A percentile compares a stretch with the other conserved stretches of the same genome.
Evolutionary conservation across 2,329 filamentous ascomycete genomes (phyloP).

Genomic region (Parasarocladium wereldwijsianum): DNA sequence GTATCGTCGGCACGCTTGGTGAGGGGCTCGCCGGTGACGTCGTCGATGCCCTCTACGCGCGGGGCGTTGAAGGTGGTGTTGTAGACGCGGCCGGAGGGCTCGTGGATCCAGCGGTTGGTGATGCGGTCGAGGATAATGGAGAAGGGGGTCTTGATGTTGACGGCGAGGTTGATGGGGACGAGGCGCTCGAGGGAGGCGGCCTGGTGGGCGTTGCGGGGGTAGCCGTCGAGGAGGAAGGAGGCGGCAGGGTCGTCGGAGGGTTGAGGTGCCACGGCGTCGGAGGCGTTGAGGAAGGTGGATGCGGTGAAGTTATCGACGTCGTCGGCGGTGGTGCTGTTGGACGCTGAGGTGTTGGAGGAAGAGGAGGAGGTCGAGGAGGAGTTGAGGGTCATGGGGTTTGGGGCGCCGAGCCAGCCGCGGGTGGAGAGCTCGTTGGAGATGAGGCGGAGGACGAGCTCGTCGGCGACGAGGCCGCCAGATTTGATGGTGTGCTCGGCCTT

Average conservation of each 20-base stretch:
- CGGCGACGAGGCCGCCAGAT: slow-evolving; percentile 76
- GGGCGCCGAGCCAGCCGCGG: slow-evolving; percentile 64
- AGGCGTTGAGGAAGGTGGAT: slow-evolving; percentile 21
- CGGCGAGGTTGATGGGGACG: slow-evolving; percentile 88
- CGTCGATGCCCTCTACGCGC: slow-evolving; percentile 65
- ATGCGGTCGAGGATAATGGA: slow-evolving; percentile 83
- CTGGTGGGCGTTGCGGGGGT: slow-evolving; percentile 76
- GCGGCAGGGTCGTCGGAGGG: slow-evolving; percentile 58
- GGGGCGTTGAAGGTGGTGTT: slow-evolving; percentile 89
- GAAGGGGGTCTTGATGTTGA: slow-evolving; percentile 73
- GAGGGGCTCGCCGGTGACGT: slow-evolving; percentile 77
- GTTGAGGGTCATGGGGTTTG: slow-evolving; percentile 37
- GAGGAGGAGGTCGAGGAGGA: slow-evolving; percentile 23
- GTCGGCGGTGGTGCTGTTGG: not conserved
- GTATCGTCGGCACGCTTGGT: slow-evolving; percentile 75
- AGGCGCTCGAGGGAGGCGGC: slow-evolving; percentile 63
- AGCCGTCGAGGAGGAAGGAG: slow-evolving; percentile 92
- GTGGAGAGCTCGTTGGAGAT: slow-evolving; percentile 80
- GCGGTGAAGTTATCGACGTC: slow-evolving; percentile 15
- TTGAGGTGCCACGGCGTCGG: slow-evolving; percentile 21
- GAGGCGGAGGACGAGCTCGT: slow-evolving; percentile 79
- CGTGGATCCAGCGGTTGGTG: slow-evolving; percentile 84
- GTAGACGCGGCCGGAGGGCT: slow-evolving; percentile 81
- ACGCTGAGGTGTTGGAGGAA: slow-evolving; percentile 19
- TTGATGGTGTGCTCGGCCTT: slow-evolving; percentile 84